Conservation (phyloP, 192 early-diverging fungal genomes). For the Diversispora epigaea region DNA sequence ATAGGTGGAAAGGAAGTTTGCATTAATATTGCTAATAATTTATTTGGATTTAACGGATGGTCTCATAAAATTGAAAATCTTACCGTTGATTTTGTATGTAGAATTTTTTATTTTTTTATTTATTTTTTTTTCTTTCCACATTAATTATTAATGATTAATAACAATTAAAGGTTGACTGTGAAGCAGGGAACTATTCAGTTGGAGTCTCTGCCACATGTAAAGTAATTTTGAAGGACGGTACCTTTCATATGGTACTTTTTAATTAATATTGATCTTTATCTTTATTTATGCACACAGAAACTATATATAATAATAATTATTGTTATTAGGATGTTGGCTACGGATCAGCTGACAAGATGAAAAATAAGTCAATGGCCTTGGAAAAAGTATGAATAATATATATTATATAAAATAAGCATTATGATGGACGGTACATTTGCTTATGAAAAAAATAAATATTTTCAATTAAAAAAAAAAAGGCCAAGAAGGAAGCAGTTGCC, state of each 20-base stretch:
- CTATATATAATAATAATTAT: neutral
- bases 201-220: slow-evolving; percentile 77
- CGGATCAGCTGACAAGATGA: slow-evolving; percentile 74
- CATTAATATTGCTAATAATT: too few relatives aligned
- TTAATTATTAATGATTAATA: too few relatives aligned
- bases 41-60: too few relatives aligned
- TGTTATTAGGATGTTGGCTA: slow-evolving; percentile 77
- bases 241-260: slow-evolving; percentile 68
- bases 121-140: too few relatives aligned
- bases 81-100: too few relatives aligned
- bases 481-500: slow-evolving; percentile 87
- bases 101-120: too few relatives aligned
- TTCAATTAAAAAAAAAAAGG: slow-evolving; percentile 37
- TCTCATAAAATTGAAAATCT: too few relatives aligned
- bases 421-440: neutral
- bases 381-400: slow-evolving; percentile 66
- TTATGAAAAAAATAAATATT: too few relatives aligned
- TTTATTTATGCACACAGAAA: too few relatives aligned
- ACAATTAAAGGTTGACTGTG: slow-evolving; percentile 10
- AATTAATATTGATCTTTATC: slow-evolving; percentile 3
- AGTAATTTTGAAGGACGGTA: slow-evolving; percentile 86
- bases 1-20: too few relatives aligned
- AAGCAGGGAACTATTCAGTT: slow-evolving; percentile 56
- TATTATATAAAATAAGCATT: neutral
- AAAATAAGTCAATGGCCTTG: slow-evolving; percentile 74